A percentile compares a stretch with the other conserved stretches of the same genome.
Conservation (phyloP, 768 basidiomycete species). For the Leucocoprinus birnbaumii region DNA sequence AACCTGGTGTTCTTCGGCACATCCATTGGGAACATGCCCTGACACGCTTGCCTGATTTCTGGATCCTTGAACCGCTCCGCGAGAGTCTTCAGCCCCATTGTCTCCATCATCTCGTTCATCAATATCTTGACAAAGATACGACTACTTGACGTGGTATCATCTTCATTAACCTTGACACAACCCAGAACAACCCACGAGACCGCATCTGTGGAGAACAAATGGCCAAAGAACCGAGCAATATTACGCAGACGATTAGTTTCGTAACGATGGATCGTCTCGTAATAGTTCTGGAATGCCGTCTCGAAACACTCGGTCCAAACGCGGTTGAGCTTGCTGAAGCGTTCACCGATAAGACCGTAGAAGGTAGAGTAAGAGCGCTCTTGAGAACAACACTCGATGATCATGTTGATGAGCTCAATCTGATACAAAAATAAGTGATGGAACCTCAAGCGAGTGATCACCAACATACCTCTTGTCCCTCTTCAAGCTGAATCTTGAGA, state of each 20-base stretch:
- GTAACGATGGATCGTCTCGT: constrained; percentile 95
- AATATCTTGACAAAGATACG: constrained; percentile 98
- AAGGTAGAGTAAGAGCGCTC: constrained; percentile 98
- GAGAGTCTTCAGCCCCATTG: constrained; percentile 85
- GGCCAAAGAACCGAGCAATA: constrained; percentile 96
- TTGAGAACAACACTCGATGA: constrained; percentile 99
- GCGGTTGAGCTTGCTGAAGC: constrained; percentile 94
- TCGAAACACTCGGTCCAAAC: constrained; percentile 92
- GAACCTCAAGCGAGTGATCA: not conserved
- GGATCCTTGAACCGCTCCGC: constrained; percentile 89
- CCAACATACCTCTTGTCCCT: constrained; percentile 85
- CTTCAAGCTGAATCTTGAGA: constrained; percentile 86
- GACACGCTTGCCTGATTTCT: constrained; percentile 69
- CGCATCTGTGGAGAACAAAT: constrained; percentile 81
- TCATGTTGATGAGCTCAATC: constrained; percentile 97
- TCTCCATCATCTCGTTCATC: constrained; percentile 93
- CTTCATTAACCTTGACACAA: constrained; percentile 91
- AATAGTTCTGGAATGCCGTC: constrained; percentile 84
- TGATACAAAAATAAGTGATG: constrained; percentile 26
- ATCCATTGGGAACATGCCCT: constrained; percentile 92
- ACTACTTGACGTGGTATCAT: constrained; percentile 92
- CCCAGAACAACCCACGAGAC: constrained; percentile 87
- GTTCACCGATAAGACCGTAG: constrained; percentile 94
- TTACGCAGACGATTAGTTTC: constrained; percentile 98
- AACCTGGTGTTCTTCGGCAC: constrained; percentile 96